Conservation (phyloP, 2,329 filamentous ascomycete genomes). For the Mariannaea sp. region DNA sequence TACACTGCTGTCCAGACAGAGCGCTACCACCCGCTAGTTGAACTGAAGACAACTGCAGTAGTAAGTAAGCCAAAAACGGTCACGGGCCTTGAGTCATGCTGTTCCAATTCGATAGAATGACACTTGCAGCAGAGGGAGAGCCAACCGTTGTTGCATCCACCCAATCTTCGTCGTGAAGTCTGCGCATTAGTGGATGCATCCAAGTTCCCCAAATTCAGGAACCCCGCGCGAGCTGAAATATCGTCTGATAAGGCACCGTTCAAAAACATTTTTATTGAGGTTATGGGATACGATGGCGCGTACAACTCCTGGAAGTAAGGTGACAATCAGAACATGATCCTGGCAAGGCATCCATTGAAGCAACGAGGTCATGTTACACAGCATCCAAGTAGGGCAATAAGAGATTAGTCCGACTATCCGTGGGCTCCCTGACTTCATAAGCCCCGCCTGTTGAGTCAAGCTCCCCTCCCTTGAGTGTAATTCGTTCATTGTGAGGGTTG, state of each 20-base stretch:
- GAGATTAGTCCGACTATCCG: too few species aligned
- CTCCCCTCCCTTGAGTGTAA: neutral
- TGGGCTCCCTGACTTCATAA: neutral
- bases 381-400: neutral
- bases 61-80: neutral
- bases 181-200: neutral
- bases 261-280: neutral
- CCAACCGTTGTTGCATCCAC: neutral
- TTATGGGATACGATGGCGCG: neutral
- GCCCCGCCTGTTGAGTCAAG: neutral
- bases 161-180: neutral
- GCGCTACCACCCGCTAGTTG: too few species aligned
- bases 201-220: neutral
- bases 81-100: neutral
- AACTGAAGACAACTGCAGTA: neutral
- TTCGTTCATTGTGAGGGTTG: neutral
- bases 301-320: neutral
- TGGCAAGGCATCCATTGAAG: neutral
- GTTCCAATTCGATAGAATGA: neutral
- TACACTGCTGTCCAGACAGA: neutral
- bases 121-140: neutral
- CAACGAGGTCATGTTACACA: neutral
- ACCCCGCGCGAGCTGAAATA: neutral
- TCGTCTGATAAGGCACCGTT: neutral
- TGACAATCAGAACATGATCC: neutral